phyloP scores from a whole-genome alignment of 139 green algal species.

The Haematococcus lacustris region DNA sequence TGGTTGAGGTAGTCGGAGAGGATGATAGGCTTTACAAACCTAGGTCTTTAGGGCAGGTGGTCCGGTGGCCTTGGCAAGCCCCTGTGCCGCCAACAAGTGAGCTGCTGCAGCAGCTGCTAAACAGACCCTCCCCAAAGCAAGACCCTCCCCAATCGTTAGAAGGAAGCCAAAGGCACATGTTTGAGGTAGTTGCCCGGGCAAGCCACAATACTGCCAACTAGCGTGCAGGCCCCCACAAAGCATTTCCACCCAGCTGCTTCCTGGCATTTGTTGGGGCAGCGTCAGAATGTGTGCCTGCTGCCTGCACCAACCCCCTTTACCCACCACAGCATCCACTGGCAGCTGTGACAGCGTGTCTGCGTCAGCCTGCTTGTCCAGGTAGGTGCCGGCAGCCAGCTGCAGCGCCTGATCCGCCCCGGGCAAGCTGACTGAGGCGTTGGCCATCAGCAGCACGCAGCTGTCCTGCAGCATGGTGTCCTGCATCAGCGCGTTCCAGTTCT shows the following conservation, averaged over 20 bases:
- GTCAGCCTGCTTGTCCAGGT: slow-evolving; percentile 1
- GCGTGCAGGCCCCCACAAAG: neutral
- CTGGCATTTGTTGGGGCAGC: neutral
- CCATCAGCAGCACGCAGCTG: slow-evolving; percentile 7
- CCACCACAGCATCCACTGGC: neutral
- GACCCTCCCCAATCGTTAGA: no score
- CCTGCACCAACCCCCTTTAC: neutral
- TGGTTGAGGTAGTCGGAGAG: no score
- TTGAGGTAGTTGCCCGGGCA: no score
- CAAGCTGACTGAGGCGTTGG: no score
- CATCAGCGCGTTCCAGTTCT: slow-evolving; percentile 33
- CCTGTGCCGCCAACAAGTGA: no score
- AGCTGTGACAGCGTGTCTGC: neutral
- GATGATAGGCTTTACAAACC: no score
- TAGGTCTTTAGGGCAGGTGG: no score
- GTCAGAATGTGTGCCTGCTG: neutral
- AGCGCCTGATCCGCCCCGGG: no score
- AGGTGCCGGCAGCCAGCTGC: neutral
- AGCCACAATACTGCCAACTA: neutral
- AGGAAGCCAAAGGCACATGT: no score
- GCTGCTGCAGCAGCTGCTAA: no score
- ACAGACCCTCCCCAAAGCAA: no score
- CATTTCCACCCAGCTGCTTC: neutral
- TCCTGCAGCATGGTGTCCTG: slow-evolving; percentile 9
- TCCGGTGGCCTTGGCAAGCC: no score